phyloP scores from a whole-genome alignment of 2,329 filamentous ascomycete species.

The Drechslerella coelobrocha region DNA sequence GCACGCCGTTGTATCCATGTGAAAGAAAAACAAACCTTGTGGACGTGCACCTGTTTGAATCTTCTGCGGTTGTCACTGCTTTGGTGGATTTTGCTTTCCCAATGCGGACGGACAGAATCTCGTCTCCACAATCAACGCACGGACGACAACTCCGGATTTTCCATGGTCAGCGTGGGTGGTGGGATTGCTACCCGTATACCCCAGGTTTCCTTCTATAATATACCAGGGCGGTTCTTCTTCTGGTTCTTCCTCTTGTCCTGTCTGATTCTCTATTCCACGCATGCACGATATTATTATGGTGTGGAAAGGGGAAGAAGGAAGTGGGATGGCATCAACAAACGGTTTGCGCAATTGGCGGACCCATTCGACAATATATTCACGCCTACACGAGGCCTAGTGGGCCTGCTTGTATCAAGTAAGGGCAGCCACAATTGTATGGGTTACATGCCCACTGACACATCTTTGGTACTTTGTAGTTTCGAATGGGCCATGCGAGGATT shows the following conservation, averaged over 20 bases:
- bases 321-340: conserved; percentile 13
- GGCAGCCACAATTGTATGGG: background rate
- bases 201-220: conserved; percentile 9
- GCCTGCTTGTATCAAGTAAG: conserved; percentile 37
- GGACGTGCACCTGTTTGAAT: too few species aligned
- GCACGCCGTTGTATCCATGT: too few species aligned
- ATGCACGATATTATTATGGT: conserved; percentile 12
- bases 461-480: conserved; percentile 14
- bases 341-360: conserved; percentile 23
- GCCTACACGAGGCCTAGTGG: conserved; percentile 37
- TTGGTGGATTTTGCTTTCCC: too few species aligned
- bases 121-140: too few species aligned
- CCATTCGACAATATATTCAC: too few species aligned
- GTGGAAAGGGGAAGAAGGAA: conserved; percentile 13
- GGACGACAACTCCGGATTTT: too few species aligned
- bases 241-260: conserved; percentile 13
- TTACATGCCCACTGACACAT: conserved; percentile 21
- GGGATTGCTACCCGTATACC: too few species aligned
- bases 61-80: too few species aligned
- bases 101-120: too few species aligned
- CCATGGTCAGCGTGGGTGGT: too few species aligned
- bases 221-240: conserved; percentile 17
- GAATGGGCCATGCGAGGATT: conserved; percentile 47
- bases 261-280: conserved; percentile 21
- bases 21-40: too few species aligned